Percentiles rank a stretch among this genome's conserved stretches.
These are phyloP conservation scores for Glycine latifolia DNA, from an alignment of 306 rosid genomes.

Conservation along the genomic window DNA sequence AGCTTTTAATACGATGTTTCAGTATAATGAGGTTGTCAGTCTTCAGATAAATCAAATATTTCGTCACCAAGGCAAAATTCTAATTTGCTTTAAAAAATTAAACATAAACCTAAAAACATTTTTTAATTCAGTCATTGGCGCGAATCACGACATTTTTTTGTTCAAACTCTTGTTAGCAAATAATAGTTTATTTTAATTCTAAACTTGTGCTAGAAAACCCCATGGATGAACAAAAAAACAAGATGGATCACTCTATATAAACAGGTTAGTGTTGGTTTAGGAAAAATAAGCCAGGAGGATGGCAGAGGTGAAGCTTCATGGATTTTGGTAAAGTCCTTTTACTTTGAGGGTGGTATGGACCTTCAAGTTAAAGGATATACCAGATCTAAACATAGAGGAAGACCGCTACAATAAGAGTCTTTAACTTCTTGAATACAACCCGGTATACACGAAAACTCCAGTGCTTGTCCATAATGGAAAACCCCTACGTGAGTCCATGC, in stretches of 20 bases:
- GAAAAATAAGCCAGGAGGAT: background rate
- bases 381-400: constrained; percentile 60
- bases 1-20: too few species aligned
- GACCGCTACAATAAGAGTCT: constrained; percentile 59
- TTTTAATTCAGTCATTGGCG: too few species aligned
- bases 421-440: constrained; percentile 59
- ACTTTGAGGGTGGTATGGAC: constrained; percentile 60
- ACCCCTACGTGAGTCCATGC: constrained; percentile 62
- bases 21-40: too few species aligned
- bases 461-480: constrained; percentile 63
- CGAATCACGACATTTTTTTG: too few species aligned
- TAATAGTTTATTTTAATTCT: too few species aligned
- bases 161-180: too few species aligned
- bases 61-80: too few species aligned
- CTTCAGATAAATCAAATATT: too few species aligned
- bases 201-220: too few species aligned
- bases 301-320: constrained; percentile 58
- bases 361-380: constrained; percentile 59
- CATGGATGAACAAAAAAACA: too few species aligned
- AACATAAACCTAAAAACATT: too few species aligned
- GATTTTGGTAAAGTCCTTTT: constrained; percentile 64
- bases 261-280: background rate
- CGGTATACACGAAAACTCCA: constrained; percentile 59
- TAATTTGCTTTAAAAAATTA: too few species aligned
- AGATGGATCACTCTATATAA: constrained; percentile 4